Base-by-base conservation (phyloP, 2,329 filamentous ascomycete genomes). In the Penicillium sp. region DNA sequence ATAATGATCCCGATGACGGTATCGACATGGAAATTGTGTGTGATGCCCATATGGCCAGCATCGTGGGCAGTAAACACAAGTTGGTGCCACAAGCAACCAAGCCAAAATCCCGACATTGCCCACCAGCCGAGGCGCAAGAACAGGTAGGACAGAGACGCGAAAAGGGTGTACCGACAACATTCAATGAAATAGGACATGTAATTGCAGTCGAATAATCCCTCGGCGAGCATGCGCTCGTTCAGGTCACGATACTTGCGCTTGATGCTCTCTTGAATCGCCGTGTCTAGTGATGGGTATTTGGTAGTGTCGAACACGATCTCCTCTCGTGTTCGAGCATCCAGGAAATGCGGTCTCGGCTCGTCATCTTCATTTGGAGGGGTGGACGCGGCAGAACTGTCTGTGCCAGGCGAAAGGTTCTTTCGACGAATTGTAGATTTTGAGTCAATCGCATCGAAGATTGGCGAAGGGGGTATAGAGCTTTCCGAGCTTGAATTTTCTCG, bases 41-140 rank as follows among this genome's bases (percentile, higher is more conserved):
- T 99, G 70, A 99, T 97, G 68, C 92, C 95, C 90, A 97, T 96
- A 78, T 99, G 95, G 7, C 92, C 93, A 55, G 94, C 92, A 82
- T 99, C 95, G 77, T 99, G 95, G 63, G 92, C 95, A 1, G 90
- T 89, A 74, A 99, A 99, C 56, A 94, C 91, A 30, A 98, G 85
- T 75, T 98, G 95, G 74, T 98, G 95, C 94, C 95, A 98, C 73
- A 96, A 85, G 65, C 86, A 83, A 22, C 94, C 95, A 2, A 98
- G 83, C 68, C 89, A 92, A 53, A 91, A 75, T 1, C 87, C 93
- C 60, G 91, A 91, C 2, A 85, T 80, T 53, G 80, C 82, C 72
- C 91, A 94, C 86, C 89, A 92, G 38, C 84, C 84, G 72, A 80
- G 81, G 17, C 78, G 83, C 22, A 95, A 79, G 70, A 86, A 88